A percentile compares a stretch with the other conserved stretches of the same genome.
Conservation (phyloP, 2,329 filamentous ascomycete species). For the Elsinoe perseae region DNA sequence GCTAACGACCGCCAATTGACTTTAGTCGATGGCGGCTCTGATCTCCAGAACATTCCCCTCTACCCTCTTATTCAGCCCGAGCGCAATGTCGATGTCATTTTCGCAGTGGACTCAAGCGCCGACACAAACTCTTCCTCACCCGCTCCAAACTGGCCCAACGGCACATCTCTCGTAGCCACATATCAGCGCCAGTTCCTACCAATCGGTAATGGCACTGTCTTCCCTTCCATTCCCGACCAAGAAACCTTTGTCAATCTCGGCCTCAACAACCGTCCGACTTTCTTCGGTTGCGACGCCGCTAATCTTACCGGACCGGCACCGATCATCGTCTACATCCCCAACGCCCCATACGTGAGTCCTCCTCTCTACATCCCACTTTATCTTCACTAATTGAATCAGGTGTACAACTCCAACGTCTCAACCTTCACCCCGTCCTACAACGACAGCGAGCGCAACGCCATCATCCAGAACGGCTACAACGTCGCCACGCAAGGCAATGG, state of each 20-base stretch:
- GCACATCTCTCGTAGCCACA: constrained; percentile 64
- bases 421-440: constrained; percentile 65
- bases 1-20: constrained; percentile 50
- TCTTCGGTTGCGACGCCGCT: constrained; percentile 67
- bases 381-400: constrained; percentile 42
- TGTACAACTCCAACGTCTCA: constrained; percentile 65
- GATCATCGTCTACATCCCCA: constrained; percentile 80
- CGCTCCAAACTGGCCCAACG: constrained; percentile 63
- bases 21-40: constrained; percentile 71
- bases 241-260: constrained; percentile 74
- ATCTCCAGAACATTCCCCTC: constrained; percentile 70
- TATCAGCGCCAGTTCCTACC: constrained; percentile 57
- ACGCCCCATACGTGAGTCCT: constrained; percentile 49
- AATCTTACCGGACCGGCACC: constrained; percentile 57
- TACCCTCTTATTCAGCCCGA: constrained; percentile 67
- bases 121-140: constrained; percentile 48
- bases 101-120: constrained; percentile 69
- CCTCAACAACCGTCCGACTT: constrained; percentile 64
- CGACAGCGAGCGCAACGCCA: constrained; percentile 59
- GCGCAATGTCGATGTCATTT: constrained; percentile 71
- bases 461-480: constrained; percentile 82
- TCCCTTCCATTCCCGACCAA: constrained; percentile 63
- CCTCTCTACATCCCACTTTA: neutral
- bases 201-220: constrained; percentile 60
- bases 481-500: constrained; percentile 75